Evolutionary conservation across 176 grass and related monocot species (phyloP), one percentile per base, ranked within the genome.

Genomic region (Eleusine indica): DNA sequence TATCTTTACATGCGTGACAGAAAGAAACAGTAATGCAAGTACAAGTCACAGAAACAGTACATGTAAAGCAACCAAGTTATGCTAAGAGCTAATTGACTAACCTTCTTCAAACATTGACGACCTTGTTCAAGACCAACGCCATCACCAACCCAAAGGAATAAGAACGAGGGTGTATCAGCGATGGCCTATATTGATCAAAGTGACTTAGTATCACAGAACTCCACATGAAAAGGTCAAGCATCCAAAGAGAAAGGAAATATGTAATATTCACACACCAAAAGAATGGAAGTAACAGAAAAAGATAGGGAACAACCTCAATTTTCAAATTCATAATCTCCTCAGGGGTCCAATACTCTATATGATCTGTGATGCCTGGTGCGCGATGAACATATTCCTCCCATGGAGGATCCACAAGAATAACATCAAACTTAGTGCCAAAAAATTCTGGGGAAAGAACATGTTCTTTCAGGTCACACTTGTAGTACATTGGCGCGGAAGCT

Each of bases 121-220:
- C 94, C 94, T 67, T 91, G 88, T 81, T 96, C 94, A 72, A 96
- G 91, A 56, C 91, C 94, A 72, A 89, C 81, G 73, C 86, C 91
- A 89, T 93, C 94, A 83, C 94, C 94, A 66, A 96, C 94, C 93
- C 94, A 96, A 28, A 96, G 88, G 91, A 93, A 96, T 41, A 96
- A 88, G 87, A 96, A 96, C 28, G 88, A 95, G 43, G 94, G 91
- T 39, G 94, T 96, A 86, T 96, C 91, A 47, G 88, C 86, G 77
- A 96, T 93, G 64, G 94, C 88, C 94, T 96, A 66, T 96, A 66
- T 25, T 68, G 28, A 76, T 11, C 71, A 68, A 81, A 85, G 71
- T 51, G 70, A 56, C 57, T 3, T 13, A n/a, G 16, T 5, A 32
- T 84, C 78, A 77, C 30, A 84, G 54, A 65, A 54, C n/a, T 87